Evolutionary conservation across 495 filamentous ascomycete genomes (phyloP).

Genomic region (Hypoxylon perforatum): DNA sequence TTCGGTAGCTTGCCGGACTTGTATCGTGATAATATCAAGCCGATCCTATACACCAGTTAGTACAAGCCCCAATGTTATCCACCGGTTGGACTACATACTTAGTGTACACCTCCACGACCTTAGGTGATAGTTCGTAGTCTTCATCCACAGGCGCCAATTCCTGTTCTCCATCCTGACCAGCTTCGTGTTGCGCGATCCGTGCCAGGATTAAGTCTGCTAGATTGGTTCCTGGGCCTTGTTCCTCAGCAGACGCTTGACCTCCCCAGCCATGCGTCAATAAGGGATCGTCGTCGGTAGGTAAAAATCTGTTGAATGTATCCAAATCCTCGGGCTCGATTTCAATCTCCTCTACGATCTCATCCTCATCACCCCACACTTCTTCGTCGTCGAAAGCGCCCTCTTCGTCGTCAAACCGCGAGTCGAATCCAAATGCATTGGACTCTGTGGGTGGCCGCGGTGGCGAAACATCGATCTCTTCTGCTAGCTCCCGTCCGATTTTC

Average conservation of each 20-base stretch:
- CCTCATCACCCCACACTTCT: constrained; percentile 74
- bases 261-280: constrained; percentile 59
- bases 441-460: constrained; percentile 34
- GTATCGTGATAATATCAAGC: constrained; percentile 88
- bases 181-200: constrained; percentile 94
- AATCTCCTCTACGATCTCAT: constrained; percentile 78
- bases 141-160: constrained; percentile 66
- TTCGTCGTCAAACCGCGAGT: constrained; percentile 51
- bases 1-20: constrained; percentile 95
- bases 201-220: constrained; percentile 91
- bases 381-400: constrained; percentile 62
- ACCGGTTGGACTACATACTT: constrained; percentile 65
- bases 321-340: constrained; percentile 92
- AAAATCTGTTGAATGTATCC: constrained; percentile 89
- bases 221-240: constrained; percentile 73
- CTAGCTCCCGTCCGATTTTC: constrained; percentile 83
- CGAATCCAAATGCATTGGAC: constrained; percentile 56
- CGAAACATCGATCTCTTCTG: constrained; percentile 71
- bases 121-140: constrained; percentile 86
- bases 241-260: constrained; percentile 50
- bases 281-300: constrained; percentile 70
- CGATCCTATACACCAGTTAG: constrained; percentile 67
- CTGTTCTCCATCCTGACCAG: constrained; percentile 61
- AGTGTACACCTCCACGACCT: constrained; percentile 92
- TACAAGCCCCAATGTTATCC: constrained; percentile 7